A percentile compares a stretch with the other conserved stretches of the same genome.
Evolutionary conservation across 768 basidiomycete genomes (phyloP).

Genomic region (Baorangia bicolor): DNA sequence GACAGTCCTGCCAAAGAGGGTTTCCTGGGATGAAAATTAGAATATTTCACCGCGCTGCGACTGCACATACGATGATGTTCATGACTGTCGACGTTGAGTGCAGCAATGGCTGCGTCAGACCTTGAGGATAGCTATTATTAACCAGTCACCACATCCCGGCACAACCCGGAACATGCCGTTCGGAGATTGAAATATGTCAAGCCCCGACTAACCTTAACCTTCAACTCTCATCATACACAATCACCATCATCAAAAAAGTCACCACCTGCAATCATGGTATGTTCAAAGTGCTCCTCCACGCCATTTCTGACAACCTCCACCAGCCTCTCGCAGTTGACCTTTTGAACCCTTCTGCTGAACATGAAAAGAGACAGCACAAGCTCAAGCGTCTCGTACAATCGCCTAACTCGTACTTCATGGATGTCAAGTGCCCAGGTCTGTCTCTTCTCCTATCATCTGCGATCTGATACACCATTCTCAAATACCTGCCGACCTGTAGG

Average conservation of each 20-base stretch:
- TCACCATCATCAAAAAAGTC: slow-evolving; percentile 20
- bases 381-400: slow-evolving; percentile 98
- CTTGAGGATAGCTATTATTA: slow-evolving; percentile 1
- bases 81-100: slow-evolving; percentile 40
- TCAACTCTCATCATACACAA: slow-evolving; percentile 17
- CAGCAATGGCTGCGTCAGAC: slow-evolving; percentile 10
- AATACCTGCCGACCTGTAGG: slow-evolving; percentile 43
- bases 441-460: slow-evolving; percentile 5
- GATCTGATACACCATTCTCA: background rate
- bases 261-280: slow-evolving; percentile 21
- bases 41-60: background rate
- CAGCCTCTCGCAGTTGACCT: slow-evolving; percentile 97
- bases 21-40: slow-evolving; percentile 61
- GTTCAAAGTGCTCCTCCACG: background rate
- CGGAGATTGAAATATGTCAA: slow-evolving; percentile 18
- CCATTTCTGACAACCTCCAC: slow-evolving; percentile 5
- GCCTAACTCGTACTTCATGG: slow-evolving; percentile 99
- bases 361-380: slow-evolving; percentile 92
- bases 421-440: slow-evolving; percentile 97
- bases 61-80: slow-evolving; percentile 67
- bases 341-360: slow-evolving; percentile 89
- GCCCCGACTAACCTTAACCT: slow-evolving; percentile 27
- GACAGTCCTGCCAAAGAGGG: slow-evolving; percentile 89
- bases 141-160: background rate
- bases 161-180: slow-evolving; percentile 13